Conservation (phyloP, 257 asterid species). For the Henckelia pumila region DNA sequence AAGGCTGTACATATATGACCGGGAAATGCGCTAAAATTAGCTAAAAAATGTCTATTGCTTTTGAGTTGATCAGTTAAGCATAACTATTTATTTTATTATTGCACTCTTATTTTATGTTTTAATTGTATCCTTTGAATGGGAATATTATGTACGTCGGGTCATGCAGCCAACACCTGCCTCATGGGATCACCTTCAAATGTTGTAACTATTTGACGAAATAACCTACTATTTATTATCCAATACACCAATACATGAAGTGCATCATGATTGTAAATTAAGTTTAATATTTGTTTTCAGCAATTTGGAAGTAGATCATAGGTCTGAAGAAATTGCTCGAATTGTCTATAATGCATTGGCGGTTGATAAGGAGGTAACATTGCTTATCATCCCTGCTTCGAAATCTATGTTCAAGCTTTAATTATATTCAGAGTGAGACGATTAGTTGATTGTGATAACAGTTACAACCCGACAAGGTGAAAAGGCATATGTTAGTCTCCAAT, state of each 20-base stretch:
- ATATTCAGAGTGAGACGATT: slow-evolving; percentile 2
- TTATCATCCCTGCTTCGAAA: slow-evolving; percentile 6
- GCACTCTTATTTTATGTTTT: no score
- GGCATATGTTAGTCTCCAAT: slow-evolving; percentile 53
- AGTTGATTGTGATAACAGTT: slow-evolving; percentile 51
- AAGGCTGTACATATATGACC: neutral
- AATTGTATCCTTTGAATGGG: neutral
- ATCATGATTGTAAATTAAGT: slow-evolving; percentile 3
- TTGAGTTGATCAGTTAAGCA: no score
- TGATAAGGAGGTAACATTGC: slow-evolving; percentile 71
- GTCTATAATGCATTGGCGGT: slow-evolving; percentile 67
- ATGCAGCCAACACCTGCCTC: neutral
- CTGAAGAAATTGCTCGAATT: slow-evolving; percentile 62
- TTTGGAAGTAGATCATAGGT: slow-evolving; percentile 73
- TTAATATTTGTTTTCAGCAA: slow-evolving; percentile 43
- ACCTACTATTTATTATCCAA: neutral
- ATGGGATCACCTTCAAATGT: no score
- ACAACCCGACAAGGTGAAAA: slow-evolving; percentile 89
- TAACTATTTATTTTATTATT: no score
- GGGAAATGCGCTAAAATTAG: neutral
- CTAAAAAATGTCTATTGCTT: neutral
- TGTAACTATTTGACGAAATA: no score
- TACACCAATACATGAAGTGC: neutral
- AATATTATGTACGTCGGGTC: no score
- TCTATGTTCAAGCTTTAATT: slow-evolving; percentile 5